Evolutionary conservation across 2,329 filamentous ascomycete genomes (phyloP), one percentile per base, ranked within the genome.

Genomic region (Bipolaris sorokiniana): DNA sequence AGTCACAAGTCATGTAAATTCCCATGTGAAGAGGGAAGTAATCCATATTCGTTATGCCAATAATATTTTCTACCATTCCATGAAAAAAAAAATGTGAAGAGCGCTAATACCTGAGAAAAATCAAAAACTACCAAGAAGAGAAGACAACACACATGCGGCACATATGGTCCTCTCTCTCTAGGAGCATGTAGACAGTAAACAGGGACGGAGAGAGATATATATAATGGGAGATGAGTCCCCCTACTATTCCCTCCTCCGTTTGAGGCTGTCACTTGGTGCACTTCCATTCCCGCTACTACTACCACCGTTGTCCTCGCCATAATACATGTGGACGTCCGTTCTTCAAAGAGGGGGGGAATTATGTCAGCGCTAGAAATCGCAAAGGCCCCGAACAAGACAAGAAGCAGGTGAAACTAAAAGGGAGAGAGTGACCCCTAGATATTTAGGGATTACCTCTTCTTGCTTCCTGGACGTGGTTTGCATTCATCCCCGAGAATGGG

Each of bases 401-500:
- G 16, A 15, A 20, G 26, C 10, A 33, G 22, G 26, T 33, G 26
- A 10, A 13, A 33, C 28, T 4, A 20, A 41, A 33, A 20, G 10
- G 13, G 15, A 15, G 7, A 46, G 26, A 11, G 5, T 18, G 10
- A 46, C 23, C 34, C 33, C 33, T 26, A 36, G 20, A 23, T 23
- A 28, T 26, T 1, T 37, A 37, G 16, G 40, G 18, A 51, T 55
- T 78, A 82, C 70, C 78, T 73, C 78, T 82, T 82, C 73, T 78
- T 78, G 37, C 69, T 73, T 47, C 79, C 80, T 7, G 79, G 79
- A 53, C 80, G 66, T 4, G 81, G 81, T 70, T 83, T 82, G 70
- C 81, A 82, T 71, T 82, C 80, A 48, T 83, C 81, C 0, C 77
- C 76, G 4, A 69, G 58, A 22, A 83, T 73, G 0, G 80, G 80